Conservation (phyloP, 208 protist species). For the Leptomonas seymouri region DNA sequence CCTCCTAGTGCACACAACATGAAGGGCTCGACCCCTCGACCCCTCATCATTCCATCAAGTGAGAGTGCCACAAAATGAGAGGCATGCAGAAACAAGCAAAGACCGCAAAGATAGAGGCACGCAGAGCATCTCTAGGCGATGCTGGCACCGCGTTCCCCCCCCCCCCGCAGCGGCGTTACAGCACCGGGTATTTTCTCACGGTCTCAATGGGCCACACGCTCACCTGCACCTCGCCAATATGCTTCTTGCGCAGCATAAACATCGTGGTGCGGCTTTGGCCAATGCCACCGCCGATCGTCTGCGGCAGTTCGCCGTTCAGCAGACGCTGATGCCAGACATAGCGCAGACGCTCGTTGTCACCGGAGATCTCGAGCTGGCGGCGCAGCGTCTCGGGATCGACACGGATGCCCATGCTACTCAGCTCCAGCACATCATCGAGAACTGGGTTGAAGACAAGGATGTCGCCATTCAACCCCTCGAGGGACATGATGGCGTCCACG, state of each 20-base stretch:
- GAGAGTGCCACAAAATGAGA: no score
- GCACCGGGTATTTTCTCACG: slow-evolving; percentile 25
- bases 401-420: slow-evolving; percentile 93
- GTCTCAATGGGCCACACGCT: slow-evolving; percentile 78
- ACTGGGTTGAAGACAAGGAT: slow-evolving; percentile 89
- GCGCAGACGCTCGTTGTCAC: slow-evolving; percentile 60
- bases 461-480: slow-evolving; percentile 90
- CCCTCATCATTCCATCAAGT: no score
- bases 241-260: slow-evolving; percentile 89
- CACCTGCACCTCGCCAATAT: slow-evolving; percentile 93
- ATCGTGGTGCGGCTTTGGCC: slow-evolving; percentile 88
- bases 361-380: slow-evolving; percentile 77
- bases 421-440: slow-evolving; percentile 85
- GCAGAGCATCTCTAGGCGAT: no score
- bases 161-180: slow-evolving; percentile 25
- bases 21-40: no score
- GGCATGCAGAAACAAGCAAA: no score
- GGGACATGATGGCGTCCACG: slow-evolving; percentile 54
- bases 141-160: no score
- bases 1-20: no score
- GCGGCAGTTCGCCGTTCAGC: slow-evolving; percentile 74
- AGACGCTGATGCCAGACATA: slow-evolving; percentile 82
- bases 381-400: slow-evolving; percentile 81
- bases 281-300: slow-evolving; percentile 88
- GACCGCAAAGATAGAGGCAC: no score